Base-by-base conservation (phyloP, 2,329 filamentous ascomycete genomes). In the Blumeriella jaapii region DNA sequence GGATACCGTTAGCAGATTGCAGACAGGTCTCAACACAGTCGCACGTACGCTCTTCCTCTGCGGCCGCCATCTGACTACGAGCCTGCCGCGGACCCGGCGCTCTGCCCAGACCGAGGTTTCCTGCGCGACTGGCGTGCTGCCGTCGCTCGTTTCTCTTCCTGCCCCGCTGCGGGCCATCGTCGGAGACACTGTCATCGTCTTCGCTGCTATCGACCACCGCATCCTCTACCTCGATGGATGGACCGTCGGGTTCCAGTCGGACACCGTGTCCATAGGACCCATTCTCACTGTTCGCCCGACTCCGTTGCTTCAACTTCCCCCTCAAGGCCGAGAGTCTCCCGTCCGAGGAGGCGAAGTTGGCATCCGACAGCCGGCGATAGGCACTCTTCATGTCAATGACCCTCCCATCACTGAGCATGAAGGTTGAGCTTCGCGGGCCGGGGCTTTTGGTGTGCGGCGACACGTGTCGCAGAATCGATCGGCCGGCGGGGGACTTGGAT, bases 11-110 rank as follows among this genome's bases (percentile, higher is more conserved):
- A 14, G 15, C 10, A n/a, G 5, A 27, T 8, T 14, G 4, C 9
- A 14, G n/a, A 2, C 16, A 20, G 26, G 18, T 12, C 6, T 27
- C 7, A 13, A 16, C 9, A 20, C 10, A n/a, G 12, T 12, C 6
- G 25, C 26, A 68, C 80, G 53, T 66, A 83, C 84, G 71, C 55
- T 89, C 82, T 65, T 85, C 78, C 54, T 89, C 79, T 1, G 78
- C 78, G 5, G 80, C 81, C 24, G 78, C 81, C 34, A 87, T 61
- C 37, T 86, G 57, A 50, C 77, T 84, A 53, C 66, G 61, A 1
- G 68, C 63, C 48, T 63, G 64, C 39, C 60, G 59, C 43, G 58
- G 53, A 45, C 58, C 44, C 49, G 61, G 56, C 35, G 47, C 56
- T 54, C 42, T 44, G 31, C 48, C 58, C 60, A 44, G 52, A 44